Percentiles rank a stretch among this genome's conserved stretches.
Evolutionary conservation across 768 basidiomycete species (phyloP).

Genomic region (Boletus subcaerulescens): DNA sequence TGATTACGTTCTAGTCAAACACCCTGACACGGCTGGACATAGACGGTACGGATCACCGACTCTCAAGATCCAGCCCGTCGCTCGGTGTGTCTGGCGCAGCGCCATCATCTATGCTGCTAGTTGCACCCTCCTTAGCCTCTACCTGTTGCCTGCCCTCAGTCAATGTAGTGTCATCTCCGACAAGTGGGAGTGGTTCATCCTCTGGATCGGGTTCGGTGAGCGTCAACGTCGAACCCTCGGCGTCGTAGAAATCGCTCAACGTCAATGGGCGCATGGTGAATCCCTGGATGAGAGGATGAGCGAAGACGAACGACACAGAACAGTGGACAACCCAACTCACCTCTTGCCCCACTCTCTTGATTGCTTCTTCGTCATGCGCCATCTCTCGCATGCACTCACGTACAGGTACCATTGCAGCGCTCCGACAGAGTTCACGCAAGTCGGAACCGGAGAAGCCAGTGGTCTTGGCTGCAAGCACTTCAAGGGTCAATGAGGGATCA

Average conservation of each 20-base stretch:
- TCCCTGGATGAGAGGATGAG: conserved; percentile 45
- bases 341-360: conserved; percentile 41
- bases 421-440: conserved; percentile 86
- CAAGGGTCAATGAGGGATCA: conserved; percentile 57
- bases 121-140: conserved; percentile 1
- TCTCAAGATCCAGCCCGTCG: background rate
- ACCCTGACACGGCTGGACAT: background rate
- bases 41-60: background rate
- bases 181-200: conserved; percentile 21
- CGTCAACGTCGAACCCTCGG: conserved; percentile 32
- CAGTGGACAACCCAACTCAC: conserved; percentile 26
- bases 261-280: conserved; percentile 73
- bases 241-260: conserved; percentile 63
- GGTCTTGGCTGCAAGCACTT: conserved; percentile 61
- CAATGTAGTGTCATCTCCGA: background rate
- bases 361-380: conserved; percentile 46
- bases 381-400: conserved; percentile 72
- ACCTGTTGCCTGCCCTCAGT: background rate
- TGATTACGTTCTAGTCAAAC: background rate
- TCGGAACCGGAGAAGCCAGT: conserved; percentile 87
- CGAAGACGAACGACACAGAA: background rate
- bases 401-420: conserved; percentile 90
- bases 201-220: conserved; percentile 28
- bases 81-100: background rate
- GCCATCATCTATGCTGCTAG: background rate